Base-by-base conservation (phyloP, 2,329 filamentous ascomycete genomes). In the Graphium sp. region DNA sequence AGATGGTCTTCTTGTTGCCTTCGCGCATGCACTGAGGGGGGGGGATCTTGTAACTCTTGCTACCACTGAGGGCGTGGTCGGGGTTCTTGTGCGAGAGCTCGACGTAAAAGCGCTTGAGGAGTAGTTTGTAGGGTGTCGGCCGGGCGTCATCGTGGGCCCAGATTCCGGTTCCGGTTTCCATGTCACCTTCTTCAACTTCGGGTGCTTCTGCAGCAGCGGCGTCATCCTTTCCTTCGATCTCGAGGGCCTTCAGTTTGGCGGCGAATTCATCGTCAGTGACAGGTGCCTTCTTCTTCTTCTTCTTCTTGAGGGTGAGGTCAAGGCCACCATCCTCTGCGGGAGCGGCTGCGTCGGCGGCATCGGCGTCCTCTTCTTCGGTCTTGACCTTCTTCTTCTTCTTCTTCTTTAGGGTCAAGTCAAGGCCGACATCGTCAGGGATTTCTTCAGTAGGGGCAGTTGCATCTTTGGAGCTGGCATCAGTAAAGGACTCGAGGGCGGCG, bases 1-100 rank as follows among this genome's bases (percentile, higher is more conserved):
- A 98, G 48, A 98, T 93, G 37, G 89, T 98, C 76, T 92, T 92
- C 73, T 93, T 91, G 74, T 98, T 98, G 53, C 89, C 89, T 84
- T 98, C 89, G 61, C 89, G 85, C 49, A 95, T 74, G 61, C 89
- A 95, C 64, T 98, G 89, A 28, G 89, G 89, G 30, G 89, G 89
- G 29, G 89, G 89, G 43, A 98, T 98, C 74, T 95, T 95, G 74
- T 95, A 98, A 56, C 80, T 91, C 67, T 84, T 89, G 47, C 75
- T 74, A 40, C 83, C 83, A 51, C 74, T 81, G 37, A 81, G 78
- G 39, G 87, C 77, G 47, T 95, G 78, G 52, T 98, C 89, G 43
- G 89, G 89, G 64, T 98, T 92, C 66, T 91, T 85, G 57, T 87
- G 81, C 55, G 89, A 75, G 38, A 98, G 74, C 41, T 92, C 78